phyloP scores from a whole-genome alignment of 202 grass and related monocot species.

The Zoysia matrella region DNA sequence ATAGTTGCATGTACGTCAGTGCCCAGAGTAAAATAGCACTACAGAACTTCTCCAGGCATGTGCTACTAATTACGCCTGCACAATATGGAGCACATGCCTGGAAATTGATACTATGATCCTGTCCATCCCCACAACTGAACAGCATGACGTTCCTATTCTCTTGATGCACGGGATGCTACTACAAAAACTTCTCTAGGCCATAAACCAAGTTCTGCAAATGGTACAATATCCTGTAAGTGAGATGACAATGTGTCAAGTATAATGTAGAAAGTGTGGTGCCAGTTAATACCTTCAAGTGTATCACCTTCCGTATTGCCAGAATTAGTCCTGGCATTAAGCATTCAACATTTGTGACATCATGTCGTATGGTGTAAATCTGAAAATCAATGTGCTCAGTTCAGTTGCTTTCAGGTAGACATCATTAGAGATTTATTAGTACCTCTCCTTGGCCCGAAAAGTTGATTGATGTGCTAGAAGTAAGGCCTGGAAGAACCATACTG shows the following conservation, averaged over 20 bases:
- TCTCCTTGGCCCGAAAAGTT: slow-evolving; percentile 83
- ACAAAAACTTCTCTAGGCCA: slow-evolving; percentile 51
- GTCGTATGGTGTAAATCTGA: slow-evolving; percentile 81
- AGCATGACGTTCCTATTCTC: background rate
- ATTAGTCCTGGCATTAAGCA: slow-evolving; percentile 83
- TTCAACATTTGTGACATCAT: slow-evolving; percentile 29
- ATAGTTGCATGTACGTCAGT: background rate
- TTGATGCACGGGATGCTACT: slow-evolving; percentile 5
- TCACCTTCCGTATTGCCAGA: slow-evolving; percentile 80
- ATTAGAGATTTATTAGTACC: slow-evolving; percentile 45
- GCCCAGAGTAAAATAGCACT: background rate
- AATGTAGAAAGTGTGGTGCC: background rate
- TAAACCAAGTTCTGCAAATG: slow-evolving; percentile 62
- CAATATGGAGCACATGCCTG: background rate
- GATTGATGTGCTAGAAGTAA: slow-evolving; percentile 73
- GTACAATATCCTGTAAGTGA: background rate
- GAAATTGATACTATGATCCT: background rate
- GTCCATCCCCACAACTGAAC: background rate
- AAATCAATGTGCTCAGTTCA: slow-evolving; percentile 16
- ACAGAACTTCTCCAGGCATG: background rate
- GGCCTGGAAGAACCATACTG: slow-evolving; percentile 85
- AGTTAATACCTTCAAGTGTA: slow-evolving; percentile 68
- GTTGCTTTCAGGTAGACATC: background rate
- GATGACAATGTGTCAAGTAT: background rate
- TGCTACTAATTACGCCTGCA: background rate